phyloP scores from a whole-genome alignment of 495 filamentous ascomycete genomes.

The Patellaria atrata region DNA sequence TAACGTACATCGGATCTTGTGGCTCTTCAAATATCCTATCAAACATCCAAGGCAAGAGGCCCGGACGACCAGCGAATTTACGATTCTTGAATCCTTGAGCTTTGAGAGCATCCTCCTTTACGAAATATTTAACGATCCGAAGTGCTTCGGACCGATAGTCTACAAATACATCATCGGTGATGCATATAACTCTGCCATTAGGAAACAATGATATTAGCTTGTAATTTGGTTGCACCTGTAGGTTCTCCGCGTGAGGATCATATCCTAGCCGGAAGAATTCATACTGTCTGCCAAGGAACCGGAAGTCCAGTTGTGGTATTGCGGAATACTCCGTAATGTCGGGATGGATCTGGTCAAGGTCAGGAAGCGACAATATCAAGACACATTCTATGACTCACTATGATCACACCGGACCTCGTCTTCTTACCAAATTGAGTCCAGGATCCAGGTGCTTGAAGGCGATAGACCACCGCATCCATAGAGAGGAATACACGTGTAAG shows the following conservation, averaged over 20 bases:
- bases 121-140: slow-evolving; percentile 10
- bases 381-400: slow-evolving; percentile 8
- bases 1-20: too few relatives aligned
- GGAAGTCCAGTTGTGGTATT: background rate
- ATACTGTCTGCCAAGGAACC: background rate
- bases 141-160: slow-evolving; percentile 11
- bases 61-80: background rate
- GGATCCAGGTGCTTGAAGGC: slow-evolving; percentile 7
- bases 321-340: slow-evolving; percentile 1
- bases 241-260: background rate
- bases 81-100: background rate
- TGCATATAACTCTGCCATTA: slow-evolving; percentile 14
- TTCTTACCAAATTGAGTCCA: slow-evolving; percentile 13
- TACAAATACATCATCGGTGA: slow-evolving; percentile 19
- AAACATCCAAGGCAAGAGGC: background rate
- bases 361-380: slow-evolving; percentile 5
- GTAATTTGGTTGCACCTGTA: slow-evolving; percentile 1
- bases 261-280: background rate
- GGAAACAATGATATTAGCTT: slow-evolving; percentile 13
- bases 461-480: slow-evolving; percentile 11
- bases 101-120: background rate
- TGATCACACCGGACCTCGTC: slow-evolving; percentile 12
- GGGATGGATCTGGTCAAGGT: slow-evolving; percentile 2
- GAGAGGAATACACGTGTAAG: slow-evolving; percentile 11
- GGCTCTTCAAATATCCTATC: too few relatives aligned